A percentile compares a stretch with the other conserved stretches of the same genome.
Conservation (phyloP, 805 yeast species). For the Kodamaea kakaduensis region DNA sequence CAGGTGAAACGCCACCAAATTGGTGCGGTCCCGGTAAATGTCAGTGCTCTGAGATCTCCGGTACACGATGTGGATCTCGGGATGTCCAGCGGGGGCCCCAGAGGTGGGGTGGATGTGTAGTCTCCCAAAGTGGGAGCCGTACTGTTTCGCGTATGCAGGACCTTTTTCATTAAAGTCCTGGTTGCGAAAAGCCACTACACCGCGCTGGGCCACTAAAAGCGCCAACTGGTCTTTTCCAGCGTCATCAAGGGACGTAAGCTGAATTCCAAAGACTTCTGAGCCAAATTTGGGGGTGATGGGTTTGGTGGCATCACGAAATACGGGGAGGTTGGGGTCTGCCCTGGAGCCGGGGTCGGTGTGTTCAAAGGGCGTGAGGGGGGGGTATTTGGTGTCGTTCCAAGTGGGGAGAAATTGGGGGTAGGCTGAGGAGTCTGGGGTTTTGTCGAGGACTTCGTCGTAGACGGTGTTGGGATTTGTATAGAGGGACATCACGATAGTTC, state of each 20-base stretch:
- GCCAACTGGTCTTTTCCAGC: conserved; percentile 19
- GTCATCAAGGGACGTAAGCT: conserved; percentile 14
- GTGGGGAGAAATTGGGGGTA: conserved; percentile 16
- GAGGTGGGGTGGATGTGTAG: conserved; percentile 30
- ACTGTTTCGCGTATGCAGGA: conserved; percentile 29
- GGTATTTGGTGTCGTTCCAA: conserved; percentile 18
- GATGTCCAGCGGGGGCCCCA: conserved; percentile 30
- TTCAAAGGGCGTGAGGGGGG: conserved; percentile 13
- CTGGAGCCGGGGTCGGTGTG: conserved; percentile 17
- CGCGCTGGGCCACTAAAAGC: conserved; percentile 17
- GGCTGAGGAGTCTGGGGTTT: conserved; percentile 2
- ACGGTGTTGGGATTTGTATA: conserved; percentile 20
- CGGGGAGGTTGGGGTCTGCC: conserved; percentile 16
- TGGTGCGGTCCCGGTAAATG: conserved; percentile 19
- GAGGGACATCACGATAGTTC: too few relatives aligned
- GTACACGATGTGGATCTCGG: conserved; percentile 29
- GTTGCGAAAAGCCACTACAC: conserved; percentile 18
- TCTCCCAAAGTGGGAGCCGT: conserved; percentile 32
- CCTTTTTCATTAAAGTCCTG: conserved; percentile 20
- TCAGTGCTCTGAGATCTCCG: conserved; percentile 16
- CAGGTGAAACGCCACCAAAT: conserved; percentile 32
- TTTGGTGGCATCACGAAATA: conserved; percentile 9
- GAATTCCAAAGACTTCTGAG: conserved; percentile 14
- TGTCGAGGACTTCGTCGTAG: conserved; percentile 20
- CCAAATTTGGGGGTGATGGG: conserved; percentile 19